These are phyloP conservation scores for Apiospora aurea DNA, from an alignment of 2,329 filamentous ascomycete species.

Conservation along the genomic window DNA sequence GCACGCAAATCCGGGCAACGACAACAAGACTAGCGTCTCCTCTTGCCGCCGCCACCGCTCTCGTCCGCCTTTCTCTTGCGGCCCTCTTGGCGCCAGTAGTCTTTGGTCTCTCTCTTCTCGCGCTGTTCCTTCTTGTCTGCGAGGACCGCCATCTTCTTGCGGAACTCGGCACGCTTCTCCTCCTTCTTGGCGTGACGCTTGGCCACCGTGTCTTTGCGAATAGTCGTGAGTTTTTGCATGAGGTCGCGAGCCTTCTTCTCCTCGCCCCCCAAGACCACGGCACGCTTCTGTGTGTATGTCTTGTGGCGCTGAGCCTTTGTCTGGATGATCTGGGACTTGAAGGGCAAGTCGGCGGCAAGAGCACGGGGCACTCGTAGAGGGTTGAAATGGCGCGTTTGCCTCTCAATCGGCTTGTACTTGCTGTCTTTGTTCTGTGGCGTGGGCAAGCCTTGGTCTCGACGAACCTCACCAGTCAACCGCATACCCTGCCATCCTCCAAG, in stretches of 20 bases:
- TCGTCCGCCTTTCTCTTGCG: constrained; percentile 64
- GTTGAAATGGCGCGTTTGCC: constrained; percentile 78
- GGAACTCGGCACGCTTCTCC: constrained; percentile 80
- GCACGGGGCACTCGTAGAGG: constrained; percentile 77
- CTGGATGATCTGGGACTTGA: constrained; percentile 86
- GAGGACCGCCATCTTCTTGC: constrained; percentile 81
- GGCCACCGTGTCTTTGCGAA: constrained; percentile 88
- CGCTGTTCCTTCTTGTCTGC: constrained; percentile 84
- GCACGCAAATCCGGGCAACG: background rate
- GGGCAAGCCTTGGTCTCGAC: constrained; percentile 74
- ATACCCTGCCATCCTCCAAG: constrained; percentile 88
- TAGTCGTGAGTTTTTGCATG: constrained; percentile 90
- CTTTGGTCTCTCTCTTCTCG: constrained; percentile 90
- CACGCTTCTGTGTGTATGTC: constrained; percentile 95
- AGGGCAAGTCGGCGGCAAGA: constrained; percentile 84
- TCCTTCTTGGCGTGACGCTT: constrained; percentile 88
- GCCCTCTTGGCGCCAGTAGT: constrained; percentile 92
- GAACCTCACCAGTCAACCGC: constrained; percentile 92
- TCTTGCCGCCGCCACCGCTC: constrained; percentile 50
- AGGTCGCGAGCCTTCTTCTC: constrained; percentile 89
- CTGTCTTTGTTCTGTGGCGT: constrained; percentile 86
- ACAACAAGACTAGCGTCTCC: constrained; percentile 38
- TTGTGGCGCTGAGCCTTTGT: constrained; percentile 80
- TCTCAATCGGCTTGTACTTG: constrained; percentile 77
- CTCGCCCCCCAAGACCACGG: constrained; percentile 84